Percentiles rank a stretch among this genome's conserved stretches.
Evolutionary conservation across 805 yeast species (phyloP).

Genomic region (Yarrowia sp.): DNA sequence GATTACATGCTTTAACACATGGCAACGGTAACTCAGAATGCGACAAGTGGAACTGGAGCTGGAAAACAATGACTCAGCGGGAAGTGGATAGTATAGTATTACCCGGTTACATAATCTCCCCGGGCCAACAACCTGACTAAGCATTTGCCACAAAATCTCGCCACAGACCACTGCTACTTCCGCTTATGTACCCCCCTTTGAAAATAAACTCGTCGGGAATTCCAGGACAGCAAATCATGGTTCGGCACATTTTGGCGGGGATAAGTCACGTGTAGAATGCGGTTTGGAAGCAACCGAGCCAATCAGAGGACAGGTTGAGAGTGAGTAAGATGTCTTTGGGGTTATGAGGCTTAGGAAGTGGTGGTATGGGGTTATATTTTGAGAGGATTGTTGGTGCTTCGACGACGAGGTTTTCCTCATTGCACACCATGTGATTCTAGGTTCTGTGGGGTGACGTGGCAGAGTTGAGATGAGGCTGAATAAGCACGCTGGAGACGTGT

Average conservation of each 20-base stretch:
- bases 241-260: slow-evolving; percentile 17
- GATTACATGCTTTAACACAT: slow-evolving; percentile 17
- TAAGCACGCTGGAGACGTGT: too few species aligned
- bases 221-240: slow-evolving; percentile 10
- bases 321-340: too few species aligned
- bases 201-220: slow-evolving; percentile 5
- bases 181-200: not conserved
- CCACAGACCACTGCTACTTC: not conserved
- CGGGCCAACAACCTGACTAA: too few species aligned
- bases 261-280: not conserved
- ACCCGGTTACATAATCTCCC: too few species aligned
- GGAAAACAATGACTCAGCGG: too few species aligned
- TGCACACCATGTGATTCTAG: slow-evolving; percentile 11
- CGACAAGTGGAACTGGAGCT: not conserved
- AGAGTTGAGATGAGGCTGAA: not conserved
- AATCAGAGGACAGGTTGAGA: too few species aligned
- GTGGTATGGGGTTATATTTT: too few species aligned
- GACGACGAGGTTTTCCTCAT: too few species aligned
- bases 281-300: not conserved
- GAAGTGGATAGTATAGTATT: too few species aligned
- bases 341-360: too few species aligned
- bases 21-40: not conserved
- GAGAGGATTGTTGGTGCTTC: too few species aligned
- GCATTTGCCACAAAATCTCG: not conserved
- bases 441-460: slow-evolving; percentile 14